Percentiles rank a stretch among this genome's conserved stretches.
These are phyloP conservation scores for Amanita fuliginea DNA, from an alignment of 768 basidiomycete genomes.

Conservation along the genomic window DNA sequence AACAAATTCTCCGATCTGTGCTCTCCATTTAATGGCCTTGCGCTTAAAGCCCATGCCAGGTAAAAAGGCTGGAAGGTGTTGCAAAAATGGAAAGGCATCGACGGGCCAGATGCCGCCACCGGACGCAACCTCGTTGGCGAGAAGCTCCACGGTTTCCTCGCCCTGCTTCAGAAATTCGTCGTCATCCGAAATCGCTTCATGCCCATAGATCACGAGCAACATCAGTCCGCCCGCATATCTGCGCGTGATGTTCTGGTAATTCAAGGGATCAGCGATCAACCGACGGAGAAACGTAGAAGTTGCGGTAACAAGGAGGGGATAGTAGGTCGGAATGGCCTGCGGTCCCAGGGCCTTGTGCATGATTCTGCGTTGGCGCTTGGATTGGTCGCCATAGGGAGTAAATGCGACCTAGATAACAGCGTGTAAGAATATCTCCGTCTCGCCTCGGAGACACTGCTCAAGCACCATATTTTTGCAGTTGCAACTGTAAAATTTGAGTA, in stretches of 20 bases:
- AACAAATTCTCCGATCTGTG: constrained; percentile 51
- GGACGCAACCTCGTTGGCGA: constrained; percentile 29
- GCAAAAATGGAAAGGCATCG: constrained; percentile 38
- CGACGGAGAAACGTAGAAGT: constrained; percentile 47
- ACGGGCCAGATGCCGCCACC: constrained; percentile 38
- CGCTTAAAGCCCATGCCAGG: constrained; percentile 59
- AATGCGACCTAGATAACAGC: constrained; percentile 39
- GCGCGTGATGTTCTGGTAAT: constrained; percentile 24
- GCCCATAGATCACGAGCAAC: constrained; percentile 52
- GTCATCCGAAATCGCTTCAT: constrained; percentile 26
- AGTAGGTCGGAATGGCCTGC: constrained; percentile 41
- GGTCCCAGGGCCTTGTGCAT: constrained; percentile 54
- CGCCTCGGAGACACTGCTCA: background rate
- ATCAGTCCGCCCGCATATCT: constrained; percentile 53
- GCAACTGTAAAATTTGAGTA: constrained; percentile 25
- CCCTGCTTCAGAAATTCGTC: constrained; percentile 30
- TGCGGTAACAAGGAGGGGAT: constrained; percentile 44
- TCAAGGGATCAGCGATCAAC: constrained; percentile 33
- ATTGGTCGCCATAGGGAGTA: constrained; percentile 51
- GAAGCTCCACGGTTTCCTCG: constrained; percentile 30
- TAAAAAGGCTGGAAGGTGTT: constrained; percentile 50
- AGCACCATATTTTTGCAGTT: constrained; percentile 58
- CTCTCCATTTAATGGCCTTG: constrained; percentile 52
- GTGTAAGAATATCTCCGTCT: background rate
- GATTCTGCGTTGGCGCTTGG: constrained; percentile 54